Base-by-base conservation (phyloP, 2,329 filamentous ascomycete genomes). In the Penicillium brasilianum region DNA sequence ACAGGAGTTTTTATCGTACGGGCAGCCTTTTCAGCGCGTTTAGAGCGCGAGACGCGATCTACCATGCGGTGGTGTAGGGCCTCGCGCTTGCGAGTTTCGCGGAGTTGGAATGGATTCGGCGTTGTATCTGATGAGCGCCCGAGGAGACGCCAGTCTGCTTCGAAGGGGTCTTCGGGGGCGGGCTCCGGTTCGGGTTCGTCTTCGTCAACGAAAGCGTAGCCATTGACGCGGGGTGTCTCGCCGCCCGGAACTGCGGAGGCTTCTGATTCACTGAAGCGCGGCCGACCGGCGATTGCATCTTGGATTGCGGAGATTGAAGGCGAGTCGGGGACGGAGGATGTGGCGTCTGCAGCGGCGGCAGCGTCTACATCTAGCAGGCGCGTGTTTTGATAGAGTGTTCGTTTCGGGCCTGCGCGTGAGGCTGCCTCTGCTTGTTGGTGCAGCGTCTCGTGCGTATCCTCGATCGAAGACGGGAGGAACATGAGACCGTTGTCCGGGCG, bases 191-290 rank as follows among this genome's bases (percentile, higher is more conserved):
- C 79, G 9, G 76, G 68, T 54, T 82, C 82, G 55, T 82, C 90
- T 59, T 96, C 92, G 68, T 97, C 93, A 37, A 99, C 93, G 77
- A 97, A 98, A 0, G 92, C 87, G 75, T 97, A 99, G 1, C 95
- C 95, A 65, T 96, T 96, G 0, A 98, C 91, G 2, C 92, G 85
- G 0, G 94, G 95, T 0, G 94, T 98, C 76, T 96, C 93, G 60
- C 84, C 85, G 16, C 89, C 90, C 1, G 82, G 82, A 62, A 66
- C 54, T 4, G 59, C 60, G 3, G 66, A 67, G 2, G 81, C 75
- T 66, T 92, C 88, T 13, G 87, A 86, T 25, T 88, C 85, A 9
- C 83, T 84, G 2, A 83, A 80, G 9, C 87, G 85, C 4, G 89
- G 87, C 8, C 83, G 86, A 10, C 93, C 92, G 1, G 90, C 87